A percentile compares a stretch with the other conserved stretches of the same genome.
These are phyloP conservation scores for Solanum appendiculatum DNA, from an alignment of 257 asterid genomes.

Conservation along the genomic window DNA sequence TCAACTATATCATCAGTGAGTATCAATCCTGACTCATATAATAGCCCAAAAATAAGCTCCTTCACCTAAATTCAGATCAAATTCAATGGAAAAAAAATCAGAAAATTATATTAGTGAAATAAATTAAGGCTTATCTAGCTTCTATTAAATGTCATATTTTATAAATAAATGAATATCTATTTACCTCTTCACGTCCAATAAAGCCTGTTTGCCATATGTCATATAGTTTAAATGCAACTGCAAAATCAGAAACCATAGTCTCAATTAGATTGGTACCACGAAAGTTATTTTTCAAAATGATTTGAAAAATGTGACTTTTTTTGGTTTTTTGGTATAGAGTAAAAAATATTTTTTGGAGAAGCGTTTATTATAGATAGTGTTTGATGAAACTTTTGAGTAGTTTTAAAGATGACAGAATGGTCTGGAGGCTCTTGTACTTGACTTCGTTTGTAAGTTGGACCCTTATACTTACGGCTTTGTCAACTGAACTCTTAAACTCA, in stretches of 20 bases:
- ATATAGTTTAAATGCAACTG: slow-evolving; percentile 43
- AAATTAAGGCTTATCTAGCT: background rate
- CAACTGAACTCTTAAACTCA: too few species aligned
- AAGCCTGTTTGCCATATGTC: slow-evolving; percentile 34
- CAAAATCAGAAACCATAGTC: background rate
- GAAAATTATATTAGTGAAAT: background rate
- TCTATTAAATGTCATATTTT: background rate
- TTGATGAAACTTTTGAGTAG: background rate
- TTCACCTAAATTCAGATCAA: slow-evolving; percentile 22
- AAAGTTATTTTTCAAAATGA: background rate
- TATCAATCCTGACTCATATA: slow-evolving; percentile 31
- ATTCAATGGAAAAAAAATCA: background rate
- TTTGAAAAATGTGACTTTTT: background rate
- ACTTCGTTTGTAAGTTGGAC: too few species aligned
- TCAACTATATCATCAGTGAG: slow-evolving; percentile 23
- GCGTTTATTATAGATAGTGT: background rate
- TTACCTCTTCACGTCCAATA: slow-evolving; percentile 42
- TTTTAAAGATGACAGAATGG: too few species aligned
- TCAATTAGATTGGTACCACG: background rate
- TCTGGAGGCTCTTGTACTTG: too few species aligned
- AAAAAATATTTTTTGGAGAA: background rate
- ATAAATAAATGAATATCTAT: too few species aligned
- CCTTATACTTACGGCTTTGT: too few species aligned
- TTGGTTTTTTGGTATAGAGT: background rate
- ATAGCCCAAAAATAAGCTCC: slow-evolving; percentile 39